A percentile compares a stretch with the other conserved stretches of the same genome.
These are phyloP conservation scores for Citrus unshiu DNA, from an alignment of 345 rosid genomes.

Conservation along the genomic window DNA sequence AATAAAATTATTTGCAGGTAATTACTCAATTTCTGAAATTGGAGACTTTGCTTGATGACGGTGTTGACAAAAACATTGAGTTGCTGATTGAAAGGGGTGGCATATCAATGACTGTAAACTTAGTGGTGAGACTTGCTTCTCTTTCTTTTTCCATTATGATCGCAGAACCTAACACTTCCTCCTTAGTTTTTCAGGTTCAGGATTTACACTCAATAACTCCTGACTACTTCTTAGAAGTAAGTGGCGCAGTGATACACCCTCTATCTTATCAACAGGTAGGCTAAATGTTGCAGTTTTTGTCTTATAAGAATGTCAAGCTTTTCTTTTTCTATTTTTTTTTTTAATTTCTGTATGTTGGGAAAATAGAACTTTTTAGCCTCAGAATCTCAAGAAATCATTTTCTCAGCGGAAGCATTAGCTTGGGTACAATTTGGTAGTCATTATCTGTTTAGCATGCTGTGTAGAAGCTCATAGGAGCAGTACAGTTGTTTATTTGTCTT, in stretches of 20 bases:
- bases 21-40: constrained; percentile 76
- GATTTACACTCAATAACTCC: constrained; percentile 94
- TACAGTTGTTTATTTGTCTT: not conserved
- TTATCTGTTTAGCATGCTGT: not conserved
- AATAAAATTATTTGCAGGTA: constrained; percentile 50
- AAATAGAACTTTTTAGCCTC: not conserved
- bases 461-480: not conserved
- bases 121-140: constrained; percentile 52
- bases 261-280: constrained; percentile 94
- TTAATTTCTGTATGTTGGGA: not conserved
- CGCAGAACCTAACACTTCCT: constrained; percentile 9
- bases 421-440: not conserved
- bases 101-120: constrained; percentile 46
- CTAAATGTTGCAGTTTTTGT: constrained; percentile 4
- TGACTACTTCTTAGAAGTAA: constrained; percentile 80
- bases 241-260: constrained; percentile 92
- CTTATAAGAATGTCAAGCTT: not conserved
- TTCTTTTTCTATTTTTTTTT: not conserved
- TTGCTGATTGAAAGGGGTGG: constrained; percentile 94
- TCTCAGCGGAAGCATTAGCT: not conserved
- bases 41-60: constrained; percentile 82
- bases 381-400: not conserved
- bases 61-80: constrained; percentile 56
- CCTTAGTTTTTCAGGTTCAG: constrained; percentile 60
- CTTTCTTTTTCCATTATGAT: constrained; percentile 1